A percentile compares a stretch with the other conserved stretches of the same genome.
Conservation (phyloP, 306 rosid genomes). For the Dalbergia oliveri region DNA sequence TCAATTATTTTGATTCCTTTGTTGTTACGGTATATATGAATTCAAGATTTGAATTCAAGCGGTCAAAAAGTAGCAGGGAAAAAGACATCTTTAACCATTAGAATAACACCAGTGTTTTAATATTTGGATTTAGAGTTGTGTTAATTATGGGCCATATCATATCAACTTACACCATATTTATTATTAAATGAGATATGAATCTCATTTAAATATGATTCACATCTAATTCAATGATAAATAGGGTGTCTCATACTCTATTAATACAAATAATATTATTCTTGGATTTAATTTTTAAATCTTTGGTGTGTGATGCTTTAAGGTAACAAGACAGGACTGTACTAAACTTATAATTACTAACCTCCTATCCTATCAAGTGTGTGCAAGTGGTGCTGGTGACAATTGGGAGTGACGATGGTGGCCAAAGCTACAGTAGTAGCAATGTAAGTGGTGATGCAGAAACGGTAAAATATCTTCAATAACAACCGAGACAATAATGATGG, state of each 20-base stretch:
- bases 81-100: neutral
- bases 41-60: neutral
- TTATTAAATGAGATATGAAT: too few species aligned
- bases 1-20: neutral
- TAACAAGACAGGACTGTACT: neutral
- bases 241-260: too few species aligned
- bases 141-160: too few species aligned
- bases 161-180: too few species aligned
- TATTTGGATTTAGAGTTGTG: too few species aligned
- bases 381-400: neutral
- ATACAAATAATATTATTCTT: neutral
- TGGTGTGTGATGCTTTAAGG: neutral
- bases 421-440: neutral
- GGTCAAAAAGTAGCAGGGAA: neutral
- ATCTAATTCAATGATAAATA: too few species aligned
- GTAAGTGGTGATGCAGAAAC: neutral
- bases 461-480: neutral
- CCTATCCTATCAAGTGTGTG: neutral
- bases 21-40: neutral
- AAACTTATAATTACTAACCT: neutral
- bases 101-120: neutral
- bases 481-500: neutral
- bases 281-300: neutral
- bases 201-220: too few species aligned
- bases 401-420: neutral